These are phyloP conservation scores for Ascobolus immersus DNA, from an alignment of 495 filamentous ascomycete genomes.

Conservation along the genomic window DNA sequence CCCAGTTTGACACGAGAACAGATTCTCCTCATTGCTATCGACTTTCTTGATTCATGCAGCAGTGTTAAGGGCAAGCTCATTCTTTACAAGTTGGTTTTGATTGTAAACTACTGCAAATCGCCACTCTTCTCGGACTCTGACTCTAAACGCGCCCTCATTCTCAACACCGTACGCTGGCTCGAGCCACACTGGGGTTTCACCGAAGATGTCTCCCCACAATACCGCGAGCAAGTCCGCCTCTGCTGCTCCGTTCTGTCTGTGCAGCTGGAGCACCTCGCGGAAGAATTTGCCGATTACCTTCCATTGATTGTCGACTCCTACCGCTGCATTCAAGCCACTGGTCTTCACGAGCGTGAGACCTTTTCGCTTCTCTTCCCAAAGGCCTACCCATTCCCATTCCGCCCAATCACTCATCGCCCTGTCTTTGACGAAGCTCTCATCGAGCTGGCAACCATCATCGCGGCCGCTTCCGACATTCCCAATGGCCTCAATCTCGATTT, in stretches of 20 bases:
- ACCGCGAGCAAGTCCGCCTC: conserved; percentile 74
- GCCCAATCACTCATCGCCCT: conserved; percentile 31
- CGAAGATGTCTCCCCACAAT: conserved; percentile 50
- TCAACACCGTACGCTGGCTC: conserved; percentile 74
- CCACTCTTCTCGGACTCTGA: conserved; percentile 54
- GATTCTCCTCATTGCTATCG: conserved; percentile 70
- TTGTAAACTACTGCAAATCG: conserved; percentile 63
- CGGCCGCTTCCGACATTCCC: conserved; percentile 47
- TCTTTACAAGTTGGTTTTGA: conserved; percentile 78
- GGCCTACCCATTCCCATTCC: conserved; percentile 67
- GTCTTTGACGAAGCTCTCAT: conserved; percentile 72
- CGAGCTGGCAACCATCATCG: conserved; percentile 69
- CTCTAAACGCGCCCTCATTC: conserved; percentile 42
- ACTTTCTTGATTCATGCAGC: conserved; percentile 79
- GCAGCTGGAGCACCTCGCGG: conserved; percentile 51
- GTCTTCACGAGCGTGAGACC: conserved; percentile 36
- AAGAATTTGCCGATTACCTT: conserved; percentile 63
- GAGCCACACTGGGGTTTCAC: conserved; percentile 76
- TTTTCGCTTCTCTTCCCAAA: conserved; percentile 75
- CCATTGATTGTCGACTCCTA: conserved; percentile 81
- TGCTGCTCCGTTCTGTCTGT: conserved; percentile 75
- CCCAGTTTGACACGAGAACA: conserved; percentile 54
- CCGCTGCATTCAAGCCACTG: conserved; percentile 38
- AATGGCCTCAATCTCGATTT: conserved; percentile 41
- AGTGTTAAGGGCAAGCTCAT: conserved; percentile 75